These are phyloP conservation scores for Artemisia annua DNA, from an alignment of 129 eudicot genomes.

Conservation along the genomic window DNA sequence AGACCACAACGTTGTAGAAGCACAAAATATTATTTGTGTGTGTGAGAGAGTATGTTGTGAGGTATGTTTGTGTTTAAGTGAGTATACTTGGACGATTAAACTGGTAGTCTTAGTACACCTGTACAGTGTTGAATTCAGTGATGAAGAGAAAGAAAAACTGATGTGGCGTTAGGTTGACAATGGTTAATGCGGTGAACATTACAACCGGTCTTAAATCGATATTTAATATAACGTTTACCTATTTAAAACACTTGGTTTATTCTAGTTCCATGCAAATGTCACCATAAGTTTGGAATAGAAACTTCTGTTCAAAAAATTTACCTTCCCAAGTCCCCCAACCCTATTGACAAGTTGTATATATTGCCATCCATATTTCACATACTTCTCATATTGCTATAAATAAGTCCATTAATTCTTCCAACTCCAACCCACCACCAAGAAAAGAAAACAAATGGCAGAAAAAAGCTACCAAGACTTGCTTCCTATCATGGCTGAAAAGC, in stretches of 20 bases:
- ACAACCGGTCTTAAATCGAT: too few relatives aligned
- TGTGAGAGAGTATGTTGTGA: too few relatives aligned
- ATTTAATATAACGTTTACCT: too few relatives aligned
- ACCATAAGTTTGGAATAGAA: constrained; percentile 4
- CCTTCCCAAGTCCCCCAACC: constrained; percentile 22
- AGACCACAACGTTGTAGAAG: too few relatives aligned
- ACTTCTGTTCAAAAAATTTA: constrained; percentile 8
- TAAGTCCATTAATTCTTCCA: constrained; percentile 1
- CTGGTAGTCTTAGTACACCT: too few relatives aligned
- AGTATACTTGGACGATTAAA: too few relatives aligned
- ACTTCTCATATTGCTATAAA: constrained; percentile 25
- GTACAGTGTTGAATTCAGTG: too few relatives aligned
- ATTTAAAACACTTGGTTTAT: neutral
- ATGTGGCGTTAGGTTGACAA: too few relatives aligned
- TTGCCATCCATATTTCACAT: neutral
- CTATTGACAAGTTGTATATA: constrained; percentile 13
- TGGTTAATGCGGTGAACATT: too few relatives aligned
- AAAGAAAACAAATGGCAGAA: constrained; percentile 33
- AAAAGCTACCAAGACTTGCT: constrained; percentile 65
- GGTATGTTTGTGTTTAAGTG: too few relatives aligned
- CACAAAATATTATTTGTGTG: too few relatives aligned
- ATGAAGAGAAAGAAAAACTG: too few relatives aligned
- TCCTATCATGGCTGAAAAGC: constrained; percentile 90
- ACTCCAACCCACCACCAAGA: neutral
- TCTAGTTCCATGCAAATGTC: neutral